Evolutionary conservation across 1,139 yeast genomes (phyloP), one percentile per base, ranked within the genome.

Genomic region (Groenewaldozyma auringiensis): DNA sequence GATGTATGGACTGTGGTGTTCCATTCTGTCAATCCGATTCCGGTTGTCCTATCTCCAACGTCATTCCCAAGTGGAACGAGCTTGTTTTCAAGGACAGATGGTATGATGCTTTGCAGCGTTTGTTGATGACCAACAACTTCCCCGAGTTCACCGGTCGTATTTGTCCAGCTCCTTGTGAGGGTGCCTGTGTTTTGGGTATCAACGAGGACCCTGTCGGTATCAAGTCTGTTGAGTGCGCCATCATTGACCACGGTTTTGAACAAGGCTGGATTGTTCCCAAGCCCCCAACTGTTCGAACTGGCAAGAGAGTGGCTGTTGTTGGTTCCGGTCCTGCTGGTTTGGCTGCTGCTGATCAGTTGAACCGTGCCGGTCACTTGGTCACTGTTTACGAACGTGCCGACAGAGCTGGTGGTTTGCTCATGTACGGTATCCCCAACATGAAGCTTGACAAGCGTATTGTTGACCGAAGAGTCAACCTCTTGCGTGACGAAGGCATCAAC

Each of bases 351-450:
- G 97, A 89, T 65, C 97, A 89, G 71, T 78, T 92, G 65, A 92
- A 92, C 75, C 83, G 81, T 64, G 96, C 97, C 37, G 98, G 98
- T 47, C 98, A 92, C 68, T 59, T 64, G 22, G 96, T 92, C 46
- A 85, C 92, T 40, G 92, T 92, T 43, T 89, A 82, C 65, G 98
- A 92, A 71, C 81, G 97, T 66, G 75, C 92, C 48, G 96, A 92
- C 69, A 79, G 96, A 66, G 83, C 94, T 48, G 98, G 98, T 73
- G 98, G 98, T 47, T 75, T 92, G 64, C 70, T 92, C 70, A 92
- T 92, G 97, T 92, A 92, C 66, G 98, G 98, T 78, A 92, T 92
- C 69, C 98, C 98, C 60, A 92, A 92, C 74, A 92, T 92, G 98
- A 92, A 92, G 73, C 76, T 92, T 59, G 98, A 92, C 67, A 92